Evolutionary conservation across 345 rosid genomes (phyloP).

Genomic region (Excoecaria cochinchinensis): DNA sequence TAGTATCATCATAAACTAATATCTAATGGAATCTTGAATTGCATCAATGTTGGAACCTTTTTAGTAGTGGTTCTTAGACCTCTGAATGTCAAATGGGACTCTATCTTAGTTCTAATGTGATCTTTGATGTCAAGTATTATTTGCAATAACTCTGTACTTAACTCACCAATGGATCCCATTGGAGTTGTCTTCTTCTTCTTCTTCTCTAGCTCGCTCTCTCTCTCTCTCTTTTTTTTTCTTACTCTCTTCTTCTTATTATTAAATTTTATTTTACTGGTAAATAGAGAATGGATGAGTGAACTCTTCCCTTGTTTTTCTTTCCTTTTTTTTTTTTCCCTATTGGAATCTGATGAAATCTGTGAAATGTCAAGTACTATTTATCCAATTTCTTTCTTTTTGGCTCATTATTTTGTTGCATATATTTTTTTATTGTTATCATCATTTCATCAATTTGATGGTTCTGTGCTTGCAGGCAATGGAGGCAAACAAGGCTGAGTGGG

Average conservation of each 20-base stretch:
- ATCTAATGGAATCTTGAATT: not conserved
- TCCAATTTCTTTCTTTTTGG: not conserved
- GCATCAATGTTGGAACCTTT: not conserved
- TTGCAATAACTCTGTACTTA: not conserved
- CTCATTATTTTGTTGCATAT: not conserved
- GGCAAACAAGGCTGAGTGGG: conserved; percentile 74
- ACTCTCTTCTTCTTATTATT: too few species aligned
- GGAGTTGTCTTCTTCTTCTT: not conserved
- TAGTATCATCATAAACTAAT: not conserved
- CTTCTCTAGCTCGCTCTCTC: too few species aligned
- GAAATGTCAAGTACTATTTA: not conserved
- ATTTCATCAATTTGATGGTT: conserved; percentile 14
- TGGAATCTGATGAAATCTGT: not conserved
- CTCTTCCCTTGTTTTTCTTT: too few species aligned
- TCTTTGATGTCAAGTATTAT: conserved; percentile 4
- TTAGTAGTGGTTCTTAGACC: not conserved
- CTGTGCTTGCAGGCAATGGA: conserved; percentile 77
- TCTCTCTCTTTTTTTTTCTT: too few species aligned
- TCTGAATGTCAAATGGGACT: not conserved
- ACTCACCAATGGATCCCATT: not conserved
- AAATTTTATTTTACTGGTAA: not conserved
- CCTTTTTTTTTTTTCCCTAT: not conserved
- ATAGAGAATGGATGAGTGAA: not conserved
- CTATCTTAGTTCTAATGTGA: not conserved
- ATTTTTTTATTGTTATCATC: not conserved